Base-by-base conservation (phyloP, 78 protist genomes). In the Dictyostelium intermedium region DNA sequence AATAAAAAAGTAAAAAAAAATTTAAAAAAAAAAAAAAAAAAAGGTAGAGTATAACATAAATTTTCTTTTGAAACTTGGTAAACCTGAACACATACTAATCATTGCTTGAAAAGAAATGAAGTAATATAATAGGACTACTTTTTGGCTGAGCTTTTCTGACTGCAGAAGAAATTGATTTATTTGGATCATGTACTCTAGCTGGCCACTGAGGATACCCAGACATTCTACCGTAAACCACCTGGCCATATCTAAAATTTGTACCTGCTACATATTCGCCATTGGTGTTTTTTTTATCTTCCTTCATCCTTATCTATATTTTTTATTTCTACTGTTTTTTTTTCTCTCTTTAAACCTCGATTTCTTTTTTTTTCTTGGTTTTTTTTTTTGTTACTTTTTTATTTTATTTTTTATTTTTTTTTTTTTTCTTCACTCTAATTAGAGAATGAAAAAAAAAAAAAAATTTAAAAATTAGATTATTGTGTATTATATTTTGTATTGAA, bases 131-230 rank as follows among this genome's bases (percentile, higher is more conserved):
- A 32, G 84, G 53, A 79, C 35, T 47, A 69, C 47, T 89, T 81
- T 89, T 89, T 45, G 94, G 94, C 81, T 89, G 85, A 16, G 94
- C 94, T 89, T 80, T 89, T 83, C 77, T 78, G 18, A 89, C 94
- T 10, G 72, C 94, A 20, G 56, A 25, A 8, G 84, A 78, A 39
- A 89, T 80, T 35, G 85, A 80, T 66, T 69, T 89, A 8, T n/a
- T 18, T 80, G 94, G 94, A 50, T 89, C 84, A 14, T 77, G 85
- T 16, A 86, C 92, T 86, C 94, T 89, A 1, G 94, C 94, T 30
- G 94, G 94, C 94, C 94, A 89, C 30, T 79, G 60, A 27, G 94
- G 94, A 80, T 89, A 89, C 11, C 94, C 94, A 11, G 87, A 23
- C 94, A 89, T 89, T 78, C 94, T 60, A 25, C 94, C 94, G 81